Base-by-base conservation (phyloP, 1,139 yeast genomes). In the Ogataea hybrid region DNA sequence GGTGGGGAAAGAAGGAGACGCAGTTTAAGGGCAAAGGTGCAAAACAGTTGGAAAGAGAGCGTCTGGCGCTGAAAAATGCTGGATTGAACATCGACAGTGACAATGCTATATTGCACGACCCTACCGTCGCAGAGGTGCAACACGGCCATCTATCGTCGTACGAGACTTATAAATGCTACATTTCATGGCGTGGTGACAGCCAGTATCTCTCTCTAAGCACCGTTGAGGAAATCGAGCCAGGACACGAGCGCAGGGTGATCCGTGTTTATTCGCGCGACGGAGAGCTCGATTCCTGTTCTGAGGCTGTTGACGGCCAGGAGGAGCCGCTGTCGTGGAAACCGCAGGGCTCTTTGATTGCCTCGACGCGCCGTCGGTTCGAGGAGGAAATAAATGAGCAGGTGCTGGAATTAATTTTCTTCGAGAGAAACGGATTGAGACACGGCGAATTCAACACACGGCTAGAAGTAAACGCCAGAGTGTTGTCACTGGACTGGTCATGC, bases 1-100 rank as follows among this genome's bases (percentile, higher is more conserved):
- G 99, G 15, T 94, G 99, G 99, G 99, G 99, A 57, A 86, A 85
- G 53, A 82, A 84, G 51, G 98, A 92, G 63, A 94, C 99, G 0
- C 99, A 94, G 64, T 94, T 94, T 63, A 83, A 86, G 63, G 99
- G 99, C 38, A 82, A 78, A 56, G 98, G 98, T 46, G 92, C 88
- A 32, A 81, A 82, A 55, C 90, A 87, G n/a, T 57, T 76, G 49
- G 92, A 84, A 62, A 73, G 90, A 63, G 84, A 79, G 54, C 62
- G 67, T 44, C 67, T 67, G 31, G 74, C 83, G 21, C 69, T 84
- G 52, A 77, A 75, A 53, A 81, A 82, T 49, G 81, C 89, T 2
- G 92, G 90, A 11, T 64, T 82, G 45, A 59, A 59, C 39, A 54
- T 59, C 16, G 86, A 73, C 50, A 63, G 72, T 44, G 72, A 74